Base-by-base conservation (phyloP, 2,329 filamentous ascomycete species). In the Aspergillus niger region DNA sequence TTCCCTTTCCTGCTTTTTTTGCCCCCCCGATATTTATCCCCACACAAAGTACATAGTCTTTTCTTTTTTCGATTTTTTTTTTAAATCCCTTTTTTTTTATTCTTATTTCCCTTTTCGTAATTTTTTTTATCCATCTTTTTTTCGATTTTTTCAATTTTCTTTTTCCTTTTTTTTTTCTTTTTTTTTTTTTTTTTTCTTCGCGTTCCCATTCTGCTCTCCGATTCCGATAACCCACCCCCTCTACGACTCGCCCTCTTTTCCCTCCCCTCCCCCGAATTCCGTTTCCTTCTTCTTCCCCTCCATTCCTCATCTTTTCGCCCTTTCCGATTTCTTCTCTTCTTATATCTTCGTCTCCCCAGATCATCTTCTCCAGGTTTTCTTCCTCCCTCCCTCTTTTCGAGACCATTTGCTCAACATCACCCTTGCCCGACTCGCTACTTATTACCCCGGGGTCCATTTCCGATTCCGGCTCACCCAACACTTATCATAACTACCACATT, bases 1-100 rank as follows among this genome's bases (percentile, higher is more conserved):
- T 65, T 60, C 43, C 52, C 52, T 44, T 55, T 55, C 41, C 52
- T 55, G 52, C 52, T 63, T 63, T 65, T 67, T 66, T 64, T 67
- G 53, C 55, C 64, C 60, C 61, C 63, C 62, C 61, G 60, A 63
- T 74, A 77, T 79, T 67, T 70, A 75, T 66, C 62, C 62, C 67
- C 67, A 68, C 70, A 70, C 67, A 65, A 57, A 62, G 58, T 63
- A 60, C 57, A 43, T 56, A 55, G 50, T 39, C 36, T 59, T 64
- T 63, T 65, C 48, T 39, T 47, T 62, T 60, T 58, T 57, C 64
- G 55, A 59, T 60, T 58, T 60, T 58, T 61, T 55, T 58, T 43
- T 20, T 2, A 20, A 20, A 20, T 20, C 20, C 64, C 68, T 60
- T 63, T 68, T 51, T 53, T 60, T 63, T 30, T 53, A 50, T 63